These are phyloP conservation scores for Suillus alpinus DNA, from an alignment of 768 basidiomycete species.

Conservation along the genomic window DNA sequence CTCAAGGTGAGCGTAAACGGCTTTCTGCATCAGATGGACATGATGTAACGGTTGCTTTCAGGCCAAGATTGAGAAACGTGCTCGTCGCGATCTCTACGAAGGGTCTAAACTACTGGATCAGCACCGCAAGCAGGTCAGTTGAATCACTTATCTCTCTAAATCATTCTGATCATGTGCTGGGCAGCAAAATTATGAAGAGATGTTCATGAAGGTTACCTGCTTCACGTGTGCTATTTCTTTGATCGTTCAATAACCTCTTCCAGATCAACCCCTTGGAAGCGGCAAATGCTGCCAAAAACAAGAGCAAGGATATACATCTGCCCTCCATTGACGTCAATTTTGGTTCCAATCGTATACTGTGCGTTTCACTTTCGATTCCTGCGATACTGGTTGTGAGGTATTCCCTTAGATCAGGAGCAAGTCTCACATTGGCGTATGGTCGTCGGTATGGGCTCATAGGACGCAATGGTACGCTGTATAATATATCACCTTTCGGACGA, in stretches of 20 bases:
- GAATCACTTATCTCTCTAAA: background rate
- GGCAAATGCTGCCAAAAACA: conserved; percentile 75
- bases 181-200: conserved; percentile 96
- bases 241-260: background rate
- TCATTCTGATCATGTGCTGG: conserved; percentile 5
- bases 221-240: background rate
- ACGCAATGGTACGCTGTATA: conserved; percentile 56
- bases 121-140: conserved; percentile 78
- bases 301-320: conserved; percentile 96
- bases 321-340: conserved; percentile 96
- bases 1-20: conserved; percentile 54
- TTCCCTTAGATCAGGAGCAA: conserved; percentile 68
- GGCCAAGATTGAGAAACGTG: conserved; percentile 98
- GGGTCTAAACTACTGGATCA: conserved; percentile 94
- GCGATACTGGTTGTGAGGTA: background rate
- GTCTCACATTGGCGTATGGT: conserved; percentile 83
- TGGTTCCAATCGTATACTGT: conserved; percentile 92
- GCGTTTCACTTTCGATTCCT: conserved; percentile 20
- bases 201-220: conserved; percentile 86
- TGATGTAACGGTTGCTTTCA: conserved; percentile 23
- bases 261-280: conserved; percentile 93
- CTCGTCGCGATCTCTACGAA: conserved; percentile 87
- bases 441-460: conserved; percentile 91
- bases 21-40: background rate
- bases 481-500: background rate